Evolutionary conservation across 108 stramenopile species (phyloP), one percentile per base, ranked within the genome.

Genomic region (Schizochytrium sp.): DNA sequence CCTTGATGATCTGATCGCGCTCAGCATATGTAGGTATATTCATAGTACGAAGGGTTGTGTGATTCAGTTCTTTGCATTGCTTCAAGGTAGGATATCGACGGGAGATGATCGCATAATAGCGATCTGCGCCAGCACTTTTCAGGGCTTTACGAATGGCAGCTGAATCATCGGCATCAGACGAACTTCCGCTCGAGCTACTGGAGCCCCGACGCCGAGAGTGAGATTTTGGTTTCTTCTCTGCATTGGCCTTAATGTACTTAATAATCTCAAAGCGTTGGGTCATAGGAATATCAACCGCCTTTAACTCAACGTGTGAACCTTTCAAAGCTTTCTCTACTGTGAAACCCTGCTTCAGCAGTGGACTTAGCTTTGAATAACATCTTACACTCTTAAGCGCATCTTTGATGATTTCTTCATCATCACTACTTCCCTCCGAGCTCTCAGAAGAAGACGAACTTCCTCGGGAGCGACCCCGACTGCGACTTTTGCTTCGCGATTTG

Each of bases 261-360:
- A 60, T 17, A 60, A 60, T 60, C 17, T 60, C 59, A n/a, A 60
- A 60, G 59, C 59, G 59, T n/a, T 60, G 59, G 59, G 59, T 60
- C 59, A 60, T 60, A n/a, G n/a, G 17, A n/a, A 60, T 60, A 19
- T n/a, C 59, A 17, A n/a, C 59, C 17, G 17, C 19, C 59, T 60
- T 60, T n/a, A 60, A 60, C 59, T 60, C 59, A n/a, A 60, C 19
- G n/a, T 60, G 59, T 19, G 59, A 60, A 60, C 59, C 59, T 60
- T 60, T 60, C 19, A 19, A 19, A n/a, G 19, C 59, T 17, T n/a
- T 19, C 19, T 60, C 59, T n/a, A 60, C 19, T 17, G 59, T 60
- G 59, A 60, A 60, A 19, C 59, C 59, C 19, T 17, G 19, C 19
- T 60, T 60, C 59, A 60, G 59, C 28, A 28, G 28, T 28, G 28